Evolutionary conservation across 2,329 filamentous ascomycete species (phyloP), one percentile per base, ranked within the genome.

Genomic region (Ploettnerulaceae sp.): DNA sequence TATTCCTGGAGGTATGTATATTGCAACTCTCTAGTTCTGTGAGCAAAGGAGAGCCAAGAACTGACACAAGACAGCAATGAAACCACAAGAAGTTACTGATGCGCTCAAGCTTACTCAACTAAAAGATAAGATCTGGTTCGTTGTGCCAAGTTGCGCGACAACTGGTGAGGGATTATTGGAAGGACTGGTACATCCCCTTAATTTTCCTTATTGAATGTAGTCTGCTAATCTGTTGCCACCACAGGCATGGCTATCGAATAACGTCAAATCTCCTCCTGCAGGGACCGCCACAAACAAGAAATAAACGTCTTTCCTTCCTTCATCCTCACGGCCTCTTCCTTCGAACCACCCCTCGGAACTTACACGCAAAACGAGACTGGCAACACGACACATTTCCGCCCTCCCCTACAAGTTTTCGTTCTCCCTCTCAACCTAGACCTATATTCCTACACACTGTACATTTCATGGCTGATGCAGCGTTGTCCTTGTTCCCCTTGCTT

Each of bases 71-170:
- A 44, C 29, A 89, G 86, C 86, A 55, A 81, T 91, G 82, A 86
- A 77, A 61, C 85, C 86, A 6, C 77, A 86, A 64, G 85, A 90
- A 68, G 81, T 93, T 51, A 90, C 84, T 57, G 82, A 89, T 56
- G 78, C 80, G 39, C 79, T 93, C 38, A 77, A 89, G 66, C 77
- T 91, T 54, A 79, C 75, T 58, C 84, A 86, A 64, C 74, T 91
- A 58, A 89, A 86, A 70, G 85, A 90, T 65, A 87, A 86, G 73
- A 77, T 88, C 64, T 91, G 85, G 86, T 89, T 85, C 66, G 86
- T 91, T 52, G 84, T 87, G 61, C 86, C 87, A 41, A 89, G 84
- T 68, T 88, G 86, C 64, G 87, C 87, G 44, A 90, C 84, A 22
- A 85, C 84, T 14, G 86, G 86, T 49, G 86, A 89, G 64, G 86